Evolutionary conservation across 73 alveolate species (phyloP), one percentile per base, ranked within the genome.

Genomic region (Stentor coeruleus): DNA sequence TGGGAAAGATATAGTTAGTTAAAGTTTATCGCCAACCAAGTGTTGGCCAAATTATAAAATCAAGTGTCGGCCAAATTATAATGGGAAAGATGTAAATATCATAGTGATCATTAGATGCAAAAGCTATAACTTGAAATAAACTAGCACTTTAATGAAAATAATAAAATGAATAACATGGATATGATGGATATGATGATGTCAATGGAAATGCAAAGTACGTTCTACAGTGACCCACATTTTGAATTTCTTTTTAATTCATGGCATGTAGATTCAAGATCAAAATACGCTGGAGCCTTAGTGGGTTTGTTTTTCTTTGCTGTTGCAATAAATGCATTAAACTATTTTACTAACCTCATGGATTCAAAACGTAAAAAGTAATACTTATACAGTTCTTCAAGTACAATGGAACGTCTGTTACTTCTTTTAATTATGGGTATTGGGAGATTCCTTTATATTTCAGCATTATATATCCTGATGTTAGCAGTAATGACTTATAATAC

Each of bases 401-500:
- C 66, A 49, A 49, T 49, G 20, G 20, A 49, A 6, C 6, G 66
- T 11, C 6, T 49, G 6, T 20, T 49, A 11, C 66, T 49, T 49
- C 66, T 49, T 49, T 6, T 49, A 49, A 49, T 49, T 6, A 49
- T 49, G 6, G 66, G 66, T 20, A 11, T 49, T 49, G 20, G 6
- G 6, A 6, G 66, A 6, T 49, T 49, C 20, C 6, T 49, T 11
- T 49, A 11, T 20, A 20, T 49, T 49, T 49, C 80, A 60, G 55
- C 20, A 60, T 14, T 11, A 6, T 60, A 60, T 26, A 28, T 60
- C 37, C 80, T 60, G 37, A 60, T 60, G 80, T 38, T 60, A 6
- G 80, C 41, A 6, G 80, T 60, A 26, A 60, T 60, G 80, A 60
- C 80, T 28, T 60, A 60, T 38, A 60, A 60, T 38, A 60, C 80